Conservation (phyloP, 495 filamentous ascomycete genomes). For the Xylaria cubensis region DNA sequence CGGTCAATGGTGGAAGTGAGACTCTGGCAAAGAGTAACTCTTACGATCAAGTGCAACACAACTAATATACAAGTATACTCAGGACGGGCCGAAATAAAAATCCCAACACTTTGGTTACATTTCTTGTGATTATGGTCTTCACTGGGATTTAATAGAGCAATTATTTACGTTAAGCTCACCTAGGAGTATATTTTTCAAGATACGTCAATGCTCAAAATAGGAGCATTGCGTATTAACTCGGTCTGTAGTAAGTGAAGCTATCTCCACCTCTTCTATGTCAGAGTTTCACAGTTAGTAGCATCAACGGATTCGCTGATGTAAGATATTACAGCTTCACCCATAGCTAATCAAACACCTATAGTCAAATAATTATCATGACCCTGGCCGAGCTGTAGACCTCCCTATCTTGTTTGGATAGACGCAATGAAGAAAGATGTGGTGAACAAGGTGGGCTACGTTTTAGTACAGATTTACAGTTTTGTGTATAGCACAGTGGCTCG, state of each 20-base stretch:
- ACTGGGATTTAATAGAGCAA: background rate
- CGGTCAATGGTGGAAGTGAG: background rate
- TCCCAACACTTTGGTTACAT: background rate
- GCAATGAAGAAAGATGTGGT: background rate
- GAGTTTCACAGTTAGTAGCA: background rate
- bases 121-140: background rate
- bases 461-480: slow-evolving; percentile 27
- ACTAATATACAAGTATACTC: background rate
- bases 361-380: background rate
- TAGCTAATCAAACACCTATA: too few species aligned
- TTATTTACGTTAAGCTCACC: background rate
- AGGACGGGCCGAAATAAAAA: background rate
- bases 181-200: background rate
- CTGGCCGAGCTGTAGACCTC: background rate
- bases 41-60: background rate
- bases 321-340: background rate
- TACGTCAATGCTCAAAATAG: background rate
- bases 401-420: background rate
- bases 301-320: background rate
- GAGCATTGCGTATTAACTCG: background rate
- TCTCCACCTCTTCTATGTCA: background rate
- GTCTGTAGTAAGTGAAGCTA: background rate
- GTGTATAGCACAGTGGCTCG: slow-evolving; percentile 24
- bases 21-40: background rate
- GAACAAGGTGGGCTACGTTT: background rate